Evolutionary conservation across 352 stramenopile species (phyloP), one percentile per base, ranked within the genome.

Genomic region (Hyaloperonospora brassicae): DNA sequence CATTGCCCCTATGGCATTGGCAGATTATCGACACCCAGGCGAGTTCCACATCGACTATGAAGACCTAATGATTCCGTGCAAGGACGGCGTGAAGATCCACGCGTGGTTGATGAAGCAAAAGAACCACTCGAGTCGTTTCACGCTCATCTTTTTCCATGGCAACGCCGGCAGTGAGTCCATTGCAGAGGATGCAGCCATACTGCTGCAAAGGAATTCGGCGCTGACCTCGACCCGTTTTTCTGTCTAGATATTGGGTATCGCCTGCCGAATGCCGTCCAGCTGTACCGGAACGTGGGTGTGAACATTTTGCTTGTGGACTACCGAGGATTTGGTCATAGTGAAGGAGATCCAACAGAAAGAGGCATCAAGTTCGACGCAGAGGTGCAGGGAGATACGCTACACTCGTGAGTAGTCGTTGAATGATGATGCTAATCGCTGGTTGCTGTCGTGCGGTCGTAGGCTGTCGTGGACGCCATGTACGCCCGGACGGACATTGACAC

Each of bases 231-330:
- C 14, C 14, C 14, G 21, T 10, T 30, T 38, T 12, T 47, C 43
- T 31, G 17, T 2, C 12, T 53, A 85, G 95, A 98, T 59, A 97
- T 98, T 47, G 93, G 92, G 10, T 86, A 97, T 35, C 79, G 93
- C 35, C 70, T 98, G 22, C 93, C 93, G 8, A 97, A 98, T 56
- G 91, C 88, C 0, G 56, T 95, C 25, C 77, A 97, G 59, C 68
- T 98, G 74, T 90, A 88, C 48, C 70, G 81, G 50, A 82, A 94
- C 60, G 68, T 96, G 13, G 64, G 83, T 2, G 81, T 70, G 55
- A 97, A 98, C 54, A 65, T 98, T 44, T 57, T 97, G 27, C 73
- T 97, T 11, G 88, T 98, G 11, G 93, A 98, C 64, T 98, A 98
- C 64, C 74, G 93, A 25, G 93, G 92, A 27, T 98, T 95, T 51